Percentiles rank a stretch among this genome's conserved stretches.
Evolutionary conservation across 768 basidiomycete species (phyloP).

Genomic region (Boletus huronensis): DNA sequence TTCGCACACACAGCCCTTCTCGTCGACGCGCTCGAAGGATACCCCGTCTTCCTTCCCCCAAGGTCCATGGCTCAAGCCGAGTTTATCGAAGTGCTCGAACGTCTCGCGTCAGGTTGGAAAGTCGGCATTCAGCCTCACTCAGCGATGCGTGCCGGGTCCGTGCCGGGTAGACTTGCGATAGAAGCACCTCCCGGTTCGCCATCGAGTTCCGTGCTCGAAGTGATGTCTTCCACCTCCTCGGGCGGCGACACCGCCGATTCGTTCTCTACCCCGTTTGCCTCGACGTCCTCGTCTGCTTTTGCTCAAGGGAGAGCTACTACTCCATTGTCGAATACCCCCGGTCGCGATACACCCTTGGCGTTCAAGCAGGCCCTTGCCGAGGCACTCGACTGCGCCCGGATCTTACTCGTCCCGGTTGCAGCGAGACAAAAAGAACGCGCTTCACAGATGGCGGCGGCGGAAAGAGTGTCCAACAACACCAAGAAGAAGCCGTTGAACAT

Average conservation of each 20-base stretch:
- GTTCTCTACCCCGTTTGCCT: constrained; percentile 12
- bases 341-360: constrained; percentile 16
- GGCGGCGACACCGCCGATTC: constrained; percentile 18
- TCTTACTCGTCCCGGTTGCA: constrained; percentile 68
- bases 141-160: constrained; percentile 27
- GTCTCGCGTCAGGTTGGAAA: constrained; percentile 75
- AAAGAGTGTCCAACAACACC: constrained; percentile 35
- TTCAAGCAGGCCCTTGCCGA: constrained; percentile 38
- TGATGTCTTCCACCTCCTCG: constrained; percentile 24
- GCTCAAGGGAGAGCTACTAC: constrained; percentile 9
- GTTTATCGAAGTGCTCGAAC: constrained; percentile 80
- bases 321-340: constrained; percentile 25
- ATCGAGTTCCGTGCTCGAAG: constrained; percentile 20
- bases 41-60: constrained; percentile 83
- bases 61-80: constrained; percentile 89
- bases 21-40: constrained; percentile 82
- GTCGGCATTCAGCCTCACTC: constrained; percentile 61
- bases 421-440: constrained; percentile 59
- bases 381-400: constrained; percentile 64
- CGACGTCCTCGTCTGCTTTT: constrained; percentile 24
- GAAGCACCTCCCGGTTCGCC: constrained; percentile 30
- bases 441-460: constrained; percentile 47
- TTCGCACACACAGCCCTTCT: constrained; percentile 66
- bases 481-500: constrained; percentile 65
- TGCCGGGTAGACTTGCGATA: constrained; percentile 44